Evolutionary conservation across 805 yeast genomes (phyloP), one percentile per base, ranked within the genome.

Genomic region (Debaryomyces hansenii): DNA sequence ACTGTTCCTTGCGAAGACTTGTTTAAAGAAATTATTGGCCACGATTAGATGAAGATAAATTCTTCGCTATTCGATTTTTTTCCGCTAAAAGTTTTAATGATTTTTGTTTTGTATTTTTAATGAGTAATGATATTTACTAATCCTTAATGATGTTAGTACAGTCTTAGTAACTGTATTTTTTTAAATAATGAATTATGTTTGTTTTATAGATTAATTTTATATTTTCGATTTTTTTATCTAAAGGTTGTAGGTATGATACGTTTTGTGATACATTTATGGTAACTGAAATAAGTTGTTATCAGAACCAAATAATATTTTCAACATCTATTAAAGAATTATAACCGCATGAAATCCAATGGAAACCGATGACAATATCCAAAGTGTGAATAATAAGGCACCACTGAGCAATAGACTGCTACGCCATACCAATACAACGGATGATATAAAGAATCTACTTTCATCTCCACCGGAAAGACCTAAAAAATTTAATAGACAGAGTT

Each of bases 1-100:
- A 72, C 77, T 10, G 92, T 94, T 31, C 95, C 91, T 12, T 85
- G 96, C 61, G 82, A 84, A 43, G 74, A 83, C 54, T 67, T 92
- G 40, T 92, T 94, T 60, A 70, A 77, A 46, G 89, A 90, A 37
- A 81, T 90, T 38, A 81, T 94, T 51, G 90, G 90, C 6, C 59
- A 74, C 45, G 73, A 66, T 34, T 46, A 48, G 33, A 32, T 28
- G 39, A 15, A 21, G 40, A 24, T 3, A 31, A 2, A n/a, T 9
- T 28, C 32, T 9, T 31, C 14, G 10, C 16, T 12, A 7, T 40
- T 40, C 28, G n/a, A 14, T 20, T 33, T 28, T 40, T 9, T 27
- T 32, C 20, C n/a, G 20, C n/a, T 31, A 31, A 40, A 18, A 28
- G 15, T 27, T 15, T 12, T 14, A 28, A 27, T 5, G 28, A 37